These are phyloP conservation scores for Xanthoconium stramineum DNA, from an alignment of 768 basidiomycete species.

Conservation along the genomic window DNA sequence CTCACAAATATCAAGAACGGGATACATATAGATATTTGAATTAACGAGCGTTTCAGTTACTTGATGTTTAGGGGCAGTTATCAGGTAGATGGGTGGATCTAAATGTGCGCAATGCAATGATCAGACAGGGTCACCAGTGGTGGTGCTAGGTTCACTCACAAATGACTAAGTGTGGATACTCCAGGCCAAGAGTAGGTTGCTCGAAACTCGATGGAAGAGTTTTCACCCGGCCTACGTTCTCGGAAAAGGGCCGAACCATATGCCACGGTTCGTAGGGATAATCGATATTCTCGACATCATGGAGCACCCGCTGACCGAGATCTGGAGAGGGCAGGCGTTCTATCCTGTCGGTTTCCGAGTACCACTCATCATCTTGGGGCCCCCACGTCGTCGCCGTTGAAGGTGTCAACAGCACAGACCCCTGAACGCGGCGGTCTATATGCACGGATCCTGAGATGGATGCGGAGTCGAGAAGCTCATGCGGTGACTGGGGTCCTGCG, in stretches of 20 bases:
- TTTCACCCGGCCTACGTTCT: neutral
- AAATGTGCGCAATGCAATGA: neutral
- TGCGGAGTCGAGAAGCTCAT: constrained; percentile 37
- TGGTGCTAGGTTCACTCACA: constrained; percentile 20
- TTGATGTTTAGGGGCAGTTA: neutral
- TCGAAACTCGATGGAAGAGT: neutral
- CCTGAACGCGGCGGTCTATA: constrained; percentile 48
- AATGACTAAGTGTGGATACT: constrained; percentile 28
- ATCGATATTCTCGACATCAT: constrained; percentile 47
- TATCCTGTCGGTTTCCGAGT: constrained; percentile 34
- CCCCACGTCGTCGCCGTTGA: constrained; percentile 48
- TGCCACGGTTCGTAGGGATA: constrained; percentile 5
- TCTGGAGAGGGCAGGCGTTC: constrained; percentile 55
- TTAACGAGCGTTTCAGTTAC: neutral
- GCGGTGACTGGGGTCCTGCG: constrained; percentile 51
- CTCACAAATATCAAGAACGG: constrained; percentile 22
- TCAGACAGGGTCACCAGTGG: constrained; percentile 2
- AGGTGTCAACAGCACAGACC: constrained; percentile 55
- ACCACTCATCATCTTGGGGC: constrained; percentile 43
- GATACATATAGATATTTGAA: constrained; percentile 22
- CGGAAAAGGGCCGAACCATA: constrained; percentile 11
- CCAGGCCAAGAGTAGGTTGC: constrained; percentile 1
- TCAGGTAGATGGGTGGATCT: constrained; percentile 27
- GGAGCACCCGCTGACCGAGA: constrained; percentile 51
- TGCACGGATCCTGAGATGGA: constrained; percentile 51